A percentile compares a stretch with the other conserved stretches of the same genome.
Evolutionary conservation across 768 basidiomycete genomes (phyloP).

Genomic region (Suillus spraguei): DNA sequence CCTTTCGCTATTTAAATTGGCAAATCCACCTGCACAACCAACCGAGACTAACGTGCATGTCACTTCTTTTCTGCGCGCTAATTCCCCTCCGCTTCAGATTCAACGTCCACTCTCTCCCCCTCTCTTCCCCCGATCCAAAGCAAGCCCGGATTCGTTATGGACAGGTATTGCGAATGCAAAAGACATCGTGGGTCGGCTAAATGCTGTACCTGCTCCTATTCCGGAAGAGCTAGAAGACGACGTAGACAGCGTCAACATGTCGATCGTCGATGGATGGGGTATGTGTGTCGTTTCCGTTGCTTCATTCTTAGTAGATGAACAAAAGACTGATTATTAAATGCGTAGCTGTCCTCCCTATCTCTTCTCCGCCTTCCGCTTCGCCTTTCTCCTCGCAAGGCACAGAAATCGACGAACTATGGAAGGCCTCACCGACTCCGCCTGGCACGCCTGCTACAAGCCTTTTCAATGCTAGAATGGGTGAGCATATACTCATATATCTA

Average conservation of each 20-base stretch:
- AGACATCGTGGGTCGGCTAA: conserved; percentile 32
- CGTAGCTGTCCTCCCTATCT: conserved; percentile 39
- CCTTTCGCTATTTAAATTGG: conserved; percentile 30
- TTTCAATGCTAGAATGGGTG: conserved; percentile 54
- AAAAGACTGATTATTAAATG: conserved; percentile 35
- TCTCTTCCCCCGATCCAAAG: conserved; percentile 41
- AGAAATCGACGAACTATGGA: conserved; percentile 55
- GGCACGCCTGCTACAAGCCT: conserved; percentile 45
- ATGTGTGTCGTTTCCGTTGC: conserved; percentile 26
- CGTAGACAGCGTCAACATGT: conserved; percentile 52
- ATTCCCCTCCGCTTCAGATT: conserved; percentile 28
- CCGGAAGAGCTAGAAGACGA: conserved; percentile 45
- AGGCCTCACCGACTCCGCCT: conserved; percentile 46
- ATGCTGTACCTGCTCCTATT: conserved; percentile 24
- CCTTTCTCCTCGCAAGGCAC: conserved; percentile 40
- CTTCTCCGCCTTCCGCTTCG: conserved; percentile 42
- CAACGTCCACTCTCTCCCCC: conserved; percentile 41
- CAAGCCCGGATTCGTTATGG: not conserved
- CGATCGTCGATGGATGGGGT: conserved; percentile 70
- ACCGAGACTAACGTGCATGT: conserved; percentile 22
- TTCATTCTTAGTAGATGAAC: not conserved
- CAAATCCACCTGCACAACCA: conserved; percentile 17
- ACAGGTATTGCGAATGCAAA: conserved; percentile 21
- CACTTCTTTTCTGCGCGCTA: conserved; percentile 30
- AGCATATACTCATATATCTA: conserved; percentile 1